Conservation (phyloP, 2,329 filamentous ascomycete genomes). For the Pseudogymnoascus sp. region DNA sequence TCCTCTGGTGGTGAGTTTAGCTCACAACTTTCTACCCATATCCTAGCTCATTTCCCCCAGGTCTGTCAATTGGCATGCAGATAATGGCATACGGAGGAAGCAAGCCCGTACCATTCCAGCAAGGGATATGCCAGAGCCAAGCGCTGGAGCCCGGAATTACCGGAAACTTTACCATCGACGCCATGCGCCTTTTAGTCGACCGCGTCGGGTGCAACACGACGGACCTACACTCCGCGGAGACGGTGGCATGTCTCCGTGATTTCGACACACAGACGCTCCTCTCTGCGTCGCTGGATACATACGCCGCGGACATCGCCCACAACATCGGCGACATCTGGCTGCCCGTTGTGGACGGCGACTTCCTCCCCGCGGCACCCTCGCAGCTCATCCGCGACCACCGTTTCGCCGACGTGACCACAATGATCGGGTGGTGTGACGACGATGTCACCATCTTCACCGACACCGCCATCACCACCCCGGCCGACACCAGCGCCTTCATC, state of each 20-base stretch:
- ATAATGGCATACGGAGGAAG: slow-evolving; percentile 41
- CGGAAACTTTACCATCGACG: slow-evolving; percentile 40
- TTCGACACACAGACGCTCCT: slow-evolving; percentile 38
- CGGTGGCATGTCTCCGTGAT: slow-evolving; percentile 40
- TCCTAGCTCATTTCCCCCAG: slow-evolving; percentile 38
- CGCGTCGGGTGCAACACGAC: slow-evolving; percentile 37
- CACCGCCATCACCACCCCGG: not conserved
- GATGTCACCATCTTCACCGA: slow-evolving; percentile 10
- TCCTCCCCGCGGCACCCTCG: slow-evolving; percentile 11
- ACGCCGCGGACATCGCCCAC: slow-evolving; percentile 32
- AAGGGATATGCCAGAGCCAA: slow-evolving; percentile 40
- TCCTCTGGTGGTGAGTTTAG: slow-evolving; percentile 50
- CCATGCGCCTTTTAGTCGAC: slow-evolving; percentile 37
- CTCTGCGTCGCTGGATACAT: slow-evolving; percentile 37
- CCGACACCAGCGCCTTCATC: slow-evolving; percentile 31
- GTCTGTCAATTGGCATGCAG: slow-evolving; percentile 38
- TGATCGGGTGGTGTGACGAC: slow-evolving; percentile 14
- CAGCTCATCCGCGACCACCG: slow-evolving; percentile 10
- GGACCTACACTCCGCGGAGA: slow-evolving; percentile 35
- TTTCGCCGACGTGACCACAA: slow-evolving; percentile 14
- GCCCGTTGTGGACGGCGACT: slow-evolving; percentile 14
- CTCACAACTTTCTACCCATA: not conserved
- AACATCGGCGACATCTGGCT: slow-evolving; percentile 48
- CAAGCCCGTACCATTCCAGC: slow-evolving; percentile 38
- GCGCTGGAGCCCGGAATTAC: slow-evolving; percentile 45